Conservation (phyloP, 441 rosid species). For the Erysimum cheiri region DNA sequence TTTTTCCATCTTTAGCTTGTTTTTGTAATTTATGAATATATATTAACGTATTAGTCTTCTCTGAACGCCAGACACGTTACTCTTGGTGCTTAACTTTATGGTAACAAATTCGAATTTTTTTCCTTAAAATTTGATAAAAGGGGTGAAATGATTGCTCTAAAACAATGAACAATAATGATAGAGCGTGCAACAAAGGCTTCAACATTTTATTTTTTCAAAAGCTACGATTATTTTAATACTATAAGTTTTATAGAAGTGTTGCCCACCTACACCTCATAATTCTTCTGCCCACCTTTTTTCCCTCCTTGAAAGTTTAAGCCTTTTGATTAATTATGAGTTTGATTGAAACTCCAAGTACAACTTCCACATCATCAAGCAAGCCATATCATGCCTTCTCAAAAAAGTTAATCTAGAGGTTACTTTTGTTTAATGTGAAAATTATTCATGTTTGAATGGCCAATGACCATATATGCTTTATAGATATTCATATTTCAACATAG, state of each 20-base stretch:
- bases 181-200: conserved; percentile 26
- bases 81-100: conserved; percentile 13
- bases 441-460: background rate
- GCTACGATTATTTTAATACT: background rate
- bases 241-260: background rate
- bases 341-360: conserved; percentile 22
- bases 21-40: too few relatives aligned
- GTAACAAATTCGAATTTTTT: conserved; percentile 15
- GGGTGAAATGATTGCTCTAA: conserved; percentile 15
- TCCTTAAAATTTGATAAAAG: conserved; percentile 22
- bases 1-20: too few relatives aligned
- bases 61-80: background rate
- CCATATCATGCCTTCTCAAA: conserved; percentile 6
- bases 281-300: background rate
- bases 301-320: conserved; percentile 13
- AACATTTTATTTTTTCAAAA: background rate
- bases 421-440: conserved; percentile 16
- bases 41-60: background rate
- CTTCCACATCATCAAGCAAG: conserved; percentile 24
- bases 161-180: conserved; percentile 3
- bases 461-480: background rate
- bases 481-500: background rate
- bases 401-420: background rate
- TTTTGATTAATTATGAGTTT: conserved; percentile 26
- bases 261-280: conserved; percentile 15